phyloP scores from a whole-genome alignment of 495 filamentous ascomycete genomes.

The Neurospora sp. region DNA sequence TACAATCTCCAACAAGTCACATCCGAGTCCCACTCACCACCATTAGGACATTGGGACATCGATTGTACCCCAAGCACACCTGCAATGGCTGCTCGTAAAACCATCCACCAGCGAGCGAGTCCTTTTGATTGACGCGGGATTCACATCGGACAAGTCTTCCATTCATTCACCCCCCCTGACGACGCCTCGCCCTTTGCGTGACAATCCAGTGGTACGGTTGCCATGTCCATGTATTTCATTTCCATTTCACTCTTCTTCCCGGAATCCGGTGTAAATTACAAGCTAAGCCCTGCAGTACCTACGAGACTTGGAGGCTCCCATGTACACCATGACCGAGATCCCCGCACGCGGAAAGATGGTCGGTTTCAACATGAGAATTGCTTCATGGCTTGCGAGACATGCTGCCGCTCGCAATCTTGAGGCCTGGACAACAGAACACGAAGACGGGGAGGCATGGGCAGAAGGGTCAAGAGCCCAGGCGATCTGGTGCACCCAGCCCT shows the following conservation, averaged over 20 bases:
- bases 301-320: neutral
- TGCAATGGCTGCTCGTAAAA: neutral
- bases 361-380: neutral
- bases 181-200: neutral
- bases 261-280: neutral
- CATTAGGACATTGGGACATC: neutral
- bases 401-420: neutral
- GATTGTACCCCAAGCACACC: neutral
- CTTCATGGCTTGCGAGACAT: neutral
- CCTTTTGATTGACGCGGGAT: neutral
- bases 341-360: neutral
- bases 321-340: neutral
- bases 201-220: neutral
- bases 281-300: neutral
- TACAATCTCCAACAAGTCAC: neutral
- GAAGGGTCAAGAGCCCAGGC: neutral
- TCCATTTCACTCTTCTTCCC: neutral
- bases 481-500: neutral
- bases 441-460: neutral
- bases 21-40: neutral
- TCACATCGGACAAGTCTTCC: neutral
- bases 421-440: neutral
- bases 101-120: neutral
- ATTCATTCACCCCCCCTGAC: neutral
- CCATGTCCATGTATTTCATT: neutral